These are phyloP conservation scores for Melanopsichium pennsylvanicum DNA, from an alignment of 1,284 basidiomycete species.

Conservation along the genomic window DNA sequence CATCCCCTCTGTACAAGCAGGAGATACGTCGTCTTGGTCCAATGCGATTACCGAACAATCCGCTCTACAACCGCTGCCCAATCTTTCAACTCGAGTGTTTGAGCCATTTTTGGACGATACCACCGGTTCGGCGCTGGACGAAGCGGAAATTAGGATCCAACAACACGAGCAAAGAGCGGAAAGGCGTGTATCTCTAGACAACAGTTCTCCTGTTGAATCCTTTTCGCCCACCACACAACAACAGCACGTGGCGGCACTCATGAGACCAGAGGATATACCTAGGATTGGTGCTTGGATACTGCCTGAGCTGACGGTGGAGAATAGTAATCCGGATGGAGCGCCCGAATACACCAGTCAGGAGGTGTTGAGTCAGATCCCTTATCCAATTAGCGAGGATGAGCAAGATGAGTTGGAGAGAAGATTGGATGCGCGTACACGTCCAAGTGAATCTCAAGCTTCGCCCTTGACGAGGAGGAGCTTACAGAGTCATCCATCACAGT, in stretches of 20 bases:
- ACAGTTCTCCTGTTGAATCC: constrained; percentile 32
- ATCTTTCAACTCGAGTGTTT: constrained; percentile 23
- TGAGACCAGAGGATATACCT: constrained; percentile 20
- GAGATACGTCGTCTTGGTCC: no score
- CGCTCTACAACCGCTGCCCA: constrained; percentile 15
- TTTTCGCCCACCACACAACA: constrained; percentile 19
- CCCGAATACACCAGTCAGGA: constrained; percentile 19
- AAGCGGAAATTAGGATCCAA: constrained; percentile 5
- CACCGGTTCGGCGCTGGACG: constrained; percentile 29
- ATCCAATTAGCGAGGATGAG: neutral
- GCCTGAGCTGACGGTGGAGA: constrained; percentile 26
- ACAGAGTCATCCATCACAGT: no score
- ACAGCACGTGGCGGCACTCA: no score
- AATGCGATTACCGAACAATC: neutral
- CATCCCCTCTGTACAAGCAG: constrained; percentile 3
- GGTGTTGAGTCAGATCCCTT: constrained; percentile 33
- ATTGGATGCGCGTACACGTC: no score
- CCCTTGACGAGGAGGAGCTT: no score
- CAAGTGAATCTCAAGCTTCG: no score
- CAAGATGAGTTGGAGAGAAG: neutral
- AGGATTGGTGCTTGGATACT: constrained; percentile 32
- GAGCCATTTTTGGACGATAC: constrained; percentile 38
- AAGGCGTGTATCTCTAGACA: neutral
- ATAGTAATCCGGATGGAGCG: constrained; percentile 15
- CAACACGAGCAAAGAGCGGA: neutral